Base-by-base conservation (phyloP, 202 grass and related monocot species). In the Carex sylvatica region DNA sequence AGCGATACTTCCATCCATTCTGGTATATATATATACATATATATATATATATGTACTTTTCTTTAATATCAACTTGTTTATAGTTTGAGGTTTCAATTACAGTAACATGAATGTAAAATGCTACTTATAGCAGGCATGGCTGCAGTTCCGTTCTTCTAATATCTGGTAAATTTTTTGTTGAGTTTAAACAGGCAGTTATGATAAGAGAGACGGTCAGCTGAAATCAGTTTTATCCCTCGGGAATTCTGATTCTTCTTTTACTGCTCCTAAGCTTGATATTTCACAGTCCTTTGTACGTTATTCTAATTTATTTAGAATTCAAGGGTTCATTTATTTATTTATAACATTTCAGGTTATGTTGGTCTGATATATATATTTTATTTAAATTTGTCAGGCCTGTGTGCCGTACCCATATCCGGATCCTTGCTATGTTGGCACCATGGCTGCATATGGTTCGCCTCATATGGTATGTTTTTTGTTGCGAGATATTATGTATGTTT, bases 341-440 rank as follows among this genome's bases (percentile, higher is more conserved):
- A 22, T 60, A 52, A 55, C 16, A 60, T 52, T 88, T 55, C 84
- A 52, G 88, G 53, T 86, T 80, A 82, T 28, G 26, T 23, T 47
- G 49, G 56, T 70, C 80, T 65, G 40, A 68, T 82, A 82, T 51
- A 72, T 80, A 68, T 80, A 68, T 67, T 36, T 49, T 60, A 59
- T 44, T 79, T 89, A 62, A 62, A 65, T 68, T 81, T 87, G 86
- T 78, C 89, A 97, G 94, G 92, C 85, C 58, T 80, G 65, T 26
- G 74, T 92, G 23, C 85, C 92, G 61, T 97, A 92, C 85, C 88
- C 96, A 3, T 99, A 96, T 89, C 79, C 26, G 54, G 93, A 95
- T 83, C 79, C 88, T 33, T 89, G 80, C 83, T 99, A 90, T 76
- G 83, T 86, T 85, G 88, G 85, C n/a, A 60, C 85, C 16, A 42